Percentiles rank a stretch among this genome's conserved stretches.
Conservation (phyloP, 1,139 yeast genomes). For the Geotrichum carabidarum region DNA sequence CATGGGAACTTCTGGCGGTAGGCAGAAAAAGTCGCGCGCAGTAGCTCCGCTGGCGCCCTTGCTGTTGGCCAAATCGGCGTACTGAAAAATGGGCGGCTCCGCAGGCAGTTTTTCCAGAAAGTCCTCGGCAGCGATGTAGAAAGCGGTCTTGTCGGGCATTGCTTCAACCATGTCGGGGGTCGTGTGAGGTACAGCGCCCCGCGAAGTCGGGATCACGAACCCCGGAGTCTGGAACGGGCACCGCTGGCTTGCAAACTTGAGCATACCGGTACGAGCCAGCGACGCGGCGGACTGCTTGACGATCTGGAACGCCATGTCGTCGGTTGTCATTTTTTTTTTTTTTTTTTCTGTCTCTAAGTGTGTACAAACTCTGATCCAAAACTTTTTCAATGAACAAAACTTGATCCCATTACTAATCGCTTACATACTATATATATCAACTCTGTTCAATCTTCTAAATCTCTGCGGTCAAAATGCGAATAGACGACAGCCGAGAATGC, state of each 20-base stretch:
- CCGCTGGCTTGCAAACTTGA: not conserved
- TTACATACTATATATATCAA: not conserved
- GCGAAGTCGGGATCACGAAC: conserved; percentile 35
- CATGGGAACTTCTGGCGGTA: conserved; percentile 28
- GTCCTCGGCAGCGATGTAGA: conserved; percentile 19
- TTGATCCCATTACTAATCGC: not conserved
- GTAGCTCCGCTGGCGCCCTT: conserved; percentile 4
- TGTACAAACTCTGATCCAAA: too few relatives aligned
- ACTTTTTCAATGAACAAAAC: too few relatives aligned
- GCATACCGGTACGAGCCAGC: conserved; percentile 14
- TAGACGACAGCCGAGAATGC: conserved; percentile 88
- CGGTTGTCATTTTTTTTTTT: conserved; percentile 9
- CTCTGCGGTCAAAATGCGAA: conserved; percentile 58
- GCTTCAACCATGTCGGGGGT: conserved; percentile 38
- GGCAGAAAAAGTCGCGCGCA: conserved; percentile 24
- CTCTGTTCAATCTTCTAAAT: not conserved
- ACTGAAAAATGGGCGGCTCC: conserved; percentile 23
- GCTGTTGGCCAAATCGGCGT: conserved; percentile 15
- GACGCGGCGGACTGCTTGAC: conserved; percentile 11
- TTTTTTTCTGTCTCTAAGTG: too few relatives aligned
- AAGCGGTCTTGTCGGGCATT: conserved; percentile 23
- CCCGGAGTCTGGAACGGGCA: conserved; percentile 31
- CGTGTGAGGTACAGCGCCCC: conserved; percentile 42
- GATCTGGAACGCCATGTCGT: conserved; percentile 14
- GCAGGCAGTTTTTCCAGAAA: conserved; percentile 29